Evolutionary conservation across 805 yeast genomes (phyloP).

Genomic region (Candida qinlingensis): DNA sequence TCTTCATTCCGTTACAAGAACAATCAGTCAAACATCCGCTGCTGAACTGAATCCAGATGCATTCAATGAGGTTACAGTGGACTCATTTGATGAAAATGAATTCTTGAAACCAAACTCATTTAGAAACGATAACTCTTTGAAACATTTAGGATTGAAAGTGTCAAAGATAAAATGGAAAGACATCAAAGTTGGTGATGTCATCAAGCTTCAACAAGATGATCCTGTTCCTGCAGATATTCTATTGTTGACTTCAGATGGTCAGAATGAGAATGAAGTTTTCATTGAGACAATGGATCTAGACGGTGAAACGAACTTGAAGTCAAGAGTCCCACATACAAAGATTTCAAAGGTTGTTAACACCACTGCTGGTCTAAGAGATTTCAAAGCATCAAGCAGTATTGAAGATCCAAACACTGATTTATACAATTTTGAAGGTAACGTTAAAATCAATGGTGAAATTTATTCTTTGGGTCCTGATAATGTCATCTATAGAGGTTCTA

Average conservation of each 20-base stretch:
- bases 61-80: not conserved
- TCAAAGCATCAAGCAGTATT: conserved; percentile 51
- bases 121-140: conserved; percentile 25
- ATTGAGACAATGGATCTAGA: conserved; percentile 97
- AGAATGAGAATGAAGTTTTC: conserved; percentile 54
- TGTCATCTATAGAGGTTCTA: conserved; percentile 86
- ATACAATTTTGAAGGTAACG: conserved; percentile 84
- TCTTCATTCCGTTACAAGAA: conserved; percentile 9
- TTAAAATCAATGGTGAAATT: conserved; percentile 33
- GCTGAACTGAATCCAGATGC: conserved; percentile 11
- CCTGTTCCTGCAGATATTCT: conserved; percentile 93
- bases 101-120: conserved; percentile 21
- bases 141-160: conserved; percentile 17
- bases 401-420: conserved; percentile 93
- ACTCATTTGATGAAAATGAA: not conserved
- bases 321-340: conserved; percentile 62
- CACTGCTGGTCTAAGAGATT: conserved; percentile 44
- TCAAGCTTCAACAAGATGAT: conserved; percentile 70
- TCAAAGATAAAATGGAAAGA: conserved; percentile 58
- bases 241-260: conserved; percentile 58
- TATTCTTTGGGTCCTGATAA: conserved; percentile 75
- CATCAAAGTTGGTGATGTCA: conserved; percentile 81
- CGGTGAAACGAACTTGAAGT: conserved; percentile 92
- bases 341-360: conserved; percentile 46
- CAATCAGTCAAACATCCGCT: conserved; percentile 12